Conservation (phyloP, 2,329 filamentous ascomycete genomes). For the Ascochyta rabiei region DNA sequence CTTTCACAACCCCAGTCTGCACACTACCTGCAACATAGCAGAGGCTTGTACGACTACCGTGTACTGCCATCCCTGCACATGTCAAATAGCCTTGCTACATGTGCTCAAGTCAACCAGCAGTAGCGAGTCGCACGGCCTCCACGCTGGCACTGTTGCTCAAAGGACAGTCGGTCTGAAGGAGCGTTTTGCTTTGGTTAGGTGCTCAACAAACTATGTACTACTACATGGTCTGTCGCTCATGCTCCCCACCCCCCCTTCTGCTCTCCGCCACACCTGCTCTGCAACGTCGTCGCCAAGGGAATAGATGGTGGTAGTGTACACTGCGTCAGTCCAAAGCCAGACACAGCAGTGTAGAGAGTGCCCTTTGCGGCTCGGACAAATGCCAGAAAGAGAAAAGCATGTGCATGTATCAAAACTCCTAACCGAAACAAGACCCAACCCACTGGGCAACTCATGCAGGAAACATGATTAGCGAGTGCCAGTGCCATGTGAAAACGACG, state of each 20-base stretch:
- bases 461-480: constrained; percentile 45
- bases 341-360: constrained; percentile 21
- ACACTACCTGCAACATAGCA: too few relatives aligned
- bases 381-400: constrained; percentile 34
- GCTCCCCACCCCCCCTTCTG: constrained; percentile 7
- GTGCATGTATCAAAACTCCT: constrained; percentile 46
- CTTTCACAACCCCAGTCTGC: neutral
- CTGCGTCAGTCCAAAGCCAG: constrained; percentile 26
- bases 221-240: constrained; percentile 18
- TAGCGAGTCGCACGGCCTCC: too few relatives aligned
- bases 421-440: constrained; percentile 36
- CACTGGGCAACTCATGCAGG: constrained; percentile 44
- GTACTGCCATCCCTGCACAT: too few relatives aligned
- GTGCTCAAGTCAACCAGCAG: too few relatives aligned
- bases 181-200: constrained; percentile 37
- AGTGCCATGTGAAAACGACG: constrained; percentile 35
- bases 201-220: constrained; percentile 29
- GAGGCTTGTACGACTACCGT: too few relatives aligned
- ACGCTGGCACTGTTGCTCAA: too few relatives aligned
- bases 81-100: too few relatives aligned
- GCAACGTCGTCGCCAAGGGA: constrained; percentile 21
- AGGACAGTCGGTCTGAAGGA: constrained; percentile 11
- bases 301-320: constrained; percentile 38
- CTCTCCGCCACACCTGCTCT: constrained; percentile 20
- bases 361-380: constrained; percentile 18